Percentiles rank a stretch among this genome's conserved stretches.
Evolutionary conservation across 139 green algal species (phyloP).

Genomic region (Asterochloris sp.): DNA sequence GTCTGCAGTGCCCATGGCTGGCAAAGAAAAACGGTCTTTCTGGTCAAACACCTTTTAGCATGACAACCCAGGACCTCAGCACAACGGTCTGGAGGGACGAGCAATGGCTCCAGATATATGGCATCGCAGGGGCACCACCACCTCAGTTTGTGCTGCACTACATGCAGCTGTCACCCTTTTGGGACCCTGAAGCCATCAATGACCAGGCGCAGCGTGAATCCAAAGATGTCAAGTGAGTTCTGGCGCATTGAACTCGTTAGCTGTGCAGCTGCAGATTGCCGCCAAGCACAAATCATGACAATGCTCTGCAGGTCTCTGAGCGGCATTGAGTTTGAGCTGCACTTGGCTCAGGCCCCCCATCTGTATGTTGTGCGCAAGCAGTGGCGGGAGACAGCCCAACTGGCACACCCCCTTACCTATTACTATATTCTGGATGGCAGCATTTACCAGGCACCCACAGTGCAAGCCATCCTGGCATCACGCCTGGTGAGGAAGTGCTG

Average conservation of each 20-base stretch:
- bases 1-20: too few relatives aligned
- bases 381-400: conserved; percentile 26
- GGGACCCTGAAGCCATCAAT: conserved; percentile 75
- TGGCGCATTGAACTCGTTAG: neutral
- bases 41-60: neutral
- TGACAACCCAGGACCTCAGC: conserved; percentile 23
- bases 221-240: neutral
- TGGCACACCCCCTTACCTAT: conserved; percentile 21
- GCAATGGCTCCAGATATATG: conserved; percentile 32
- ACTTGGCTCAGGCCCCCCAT: conserved; percentile 62
- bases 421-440: conserved; percentile 82
- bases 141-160: conserved; percentile 63
- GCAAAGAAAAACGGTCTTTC: too few relatives aligned
- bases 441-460: conserved; percentile 75
- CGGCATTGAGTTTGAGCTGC: conserved; percentile 69
- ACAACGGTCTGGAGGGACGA: conserved; percentile 46
- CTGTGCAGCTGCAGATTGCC: neutral
- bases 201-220: conserved; percentile 18
- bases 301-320: conserved; percentile 16
- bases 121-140: too few relatives aligned
- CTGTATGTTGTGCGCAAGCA: conserved; percentile 85
- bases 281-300: neutral
- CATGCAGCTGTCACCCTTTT: conserved; percentile 81
- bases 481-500: conserved; percentile 39
- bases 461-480: conserved; percentile 60